Evolutionary conservation across 768 basidiomycete genomes (phyloP), one percentile per base, ranked within the genome.

Genomic region (Phylloporus sp.): DNA sequence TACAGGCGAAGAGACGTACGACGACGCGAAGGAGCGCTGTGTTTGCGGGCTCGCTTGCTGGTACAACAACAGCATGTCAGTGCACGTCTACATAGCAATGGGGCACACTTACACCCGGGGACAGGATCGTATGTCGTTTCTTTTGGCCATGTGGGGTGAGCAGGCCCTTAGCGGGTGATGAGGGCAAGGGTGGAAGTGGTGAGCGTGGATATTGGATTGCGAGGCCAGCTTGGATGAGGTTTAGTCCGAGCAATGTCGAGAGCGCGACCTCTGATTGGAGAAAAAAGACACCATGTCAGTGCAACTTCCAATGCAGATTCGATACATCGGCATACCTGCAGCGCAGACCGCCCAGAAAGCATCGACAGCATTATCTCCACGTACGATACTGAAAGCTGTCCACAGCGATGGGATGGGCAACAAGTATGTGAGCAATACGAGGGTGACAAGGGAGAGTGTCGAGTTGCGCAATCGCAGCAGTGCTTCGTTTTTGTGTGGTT

Each of bases 391-490:
- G 28, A 72, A 39, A 2, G 73, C 70, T 5, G 63, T 61, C 71
- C 68, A 75, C 9, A 68, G 36, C 1, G 72, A 70, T 6, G 74
- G 74, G 10, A 73, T 24, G 6, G 74, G 74, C 1, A 73, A 50
- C 24, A 76, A 58, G 43, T 70, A 63, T 2, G 73, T 73, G 47
- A 71, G 59, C n/a, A 76, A 52, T 9, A 67, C 50, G 20, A 71
- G 54, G 10, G 57, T 60, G 13, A 67, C 49, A 27, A 76, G 63
- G 42, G 61, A 66, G 20, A 74, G 56, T 2, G 65, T 59, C 24
- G 72, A 74, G 41, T 65, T 73, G 36, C 74, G 73, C 43, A 76
- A 57, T 44, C 74, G 66, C n/a, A 73, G 49, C 7, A 66, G 47
- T 2, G 74, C 73, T 49, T 75, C 73, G 39, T 61, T 66, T 45